Base-by-base conservation (phyloP, 2,329 filamentous ascomycete species). In the Pseudogymnoascus sp. region DNA sequence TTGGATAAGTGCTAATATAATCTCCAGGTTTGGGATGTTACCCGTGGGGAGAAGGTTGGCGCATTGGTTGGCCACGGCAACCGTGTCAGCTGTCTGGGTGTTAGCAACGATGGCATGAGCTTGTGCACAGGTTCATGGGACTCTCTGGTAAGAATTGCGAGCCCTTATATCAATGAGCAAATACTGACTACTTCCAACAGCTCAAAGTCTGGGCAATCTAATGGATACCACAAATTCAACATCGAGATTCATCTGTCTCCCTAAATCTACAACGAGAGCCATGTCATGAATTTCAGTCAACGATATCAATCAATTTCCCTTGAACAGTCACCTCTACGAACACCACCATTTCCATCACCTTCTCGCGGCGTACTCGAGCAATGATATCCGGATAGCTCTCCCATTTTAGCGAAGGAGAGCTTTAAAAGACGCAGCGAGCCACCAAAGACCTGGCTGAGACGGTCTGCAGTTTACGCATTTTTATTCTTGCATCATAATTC, bases 41-140 rank as follows among this genome's bases (percentile, higher is more conserved):
- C 96, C 61, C 89, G 94, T 67, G 94, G 93, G 65, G 94, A 99
- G 74, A 95, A 96, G 78, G 91, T 99, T 66, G 94, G 94, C 72
- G 96, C 92, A 61, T 82, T 99, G 63, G 93, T 95, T 71, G 94
- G 94, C 70, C 94, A 99, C 76, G 93, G 97, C 78, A 99, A 99
- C 81, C 89, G 94, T 68, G 94, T 99, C 74, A 97, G 93, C 84
- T 99, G 94, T 77, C 80, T 99, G 73, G 94, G 94, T 67, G 94
- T 99, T 70, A 97, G 93, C 82, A 97, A 97, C 75, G 94, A 99
- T 73, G 94, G 93, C 65, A 96, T 97, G 79, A 97, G 93, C 80
- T 82, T 99, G 79, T 97, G 94, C 84, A 99, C 94, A 72, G 94
- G 94, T 75, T 99, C 94, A 68, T 99, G 94, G 94, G 94, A 99